Percentiles rank a stretch among this genome's conserved stretches.
Evolutionary conservation across 495 filamentous ascomycete species (phyloP).

Genomic region (Glonium stellatum): DNA sequence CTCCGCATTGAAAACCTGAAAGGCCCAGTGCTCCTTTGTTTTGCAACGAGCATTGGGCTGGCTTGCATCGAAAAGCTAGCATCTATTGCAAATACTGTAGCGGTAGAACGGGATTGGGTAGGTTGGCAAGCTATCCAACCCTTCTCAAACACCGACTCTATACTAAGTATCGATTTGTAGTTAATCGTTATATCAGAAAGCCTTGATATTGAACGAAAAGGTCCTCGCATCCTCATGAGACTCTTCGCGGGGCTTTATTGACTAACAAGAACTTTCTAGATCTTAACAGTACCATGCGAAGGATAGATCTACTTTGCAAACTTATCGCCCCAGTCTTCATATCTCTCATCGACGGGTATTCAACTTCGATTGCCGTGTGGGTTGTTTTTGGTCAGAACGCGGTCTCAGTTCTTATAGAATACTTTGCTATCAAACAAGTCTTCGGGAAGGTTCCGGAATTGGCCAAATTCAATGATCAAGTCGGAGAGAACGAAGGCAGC

Average conservation of each 20-base stretch:
- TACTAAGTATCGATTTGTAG: background rate
- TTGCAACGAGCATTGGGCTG: conserved; percentile 11
- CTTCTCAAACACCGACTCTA: background rate
- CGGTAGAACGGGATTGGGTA: conserved; percentile 27
- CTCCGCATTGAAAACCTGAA: background rate
- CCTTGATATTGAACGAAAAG: conserved; percentile 11
- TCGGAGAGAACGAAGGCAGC: background rate
- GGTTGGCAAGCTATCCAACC: background rate
- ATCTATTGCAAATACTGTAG: conserved; percentile 21
- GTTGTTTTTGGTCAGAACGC: conserved; percentile 23
- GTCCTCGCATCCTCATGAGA: too few relatives aligned
- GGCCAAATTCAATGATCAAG: background rate
- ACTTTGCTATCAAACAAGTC: conserved; percentile 26
- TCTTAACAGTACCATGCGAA: conserved; percentile 26
- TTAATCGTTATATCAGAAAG: conserved; percentile 14
- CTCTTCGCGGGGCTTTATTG: too few relatives aligned
- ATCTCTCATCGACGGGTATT: conserved; percentile 24
- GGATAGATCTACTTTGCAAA: conserved; percentile 28
- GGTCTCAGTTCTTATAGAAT: conserved; percentile 20
- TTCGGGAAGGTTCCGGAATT: conserved; percentile 15
- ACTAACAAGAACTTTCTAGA: background rate
- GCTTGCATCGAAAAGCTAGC: conserved; percentile 26
- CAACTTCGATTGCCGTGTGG: conserved; percentile 18
- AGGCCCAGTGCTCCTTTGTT: background rate
- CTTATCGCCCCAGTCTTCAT: conserved; percentile 23